Base-by-base conservation (phyloP, 176 grass and related monocot genomes). In the Tillandsia fasciculata region DNA sequence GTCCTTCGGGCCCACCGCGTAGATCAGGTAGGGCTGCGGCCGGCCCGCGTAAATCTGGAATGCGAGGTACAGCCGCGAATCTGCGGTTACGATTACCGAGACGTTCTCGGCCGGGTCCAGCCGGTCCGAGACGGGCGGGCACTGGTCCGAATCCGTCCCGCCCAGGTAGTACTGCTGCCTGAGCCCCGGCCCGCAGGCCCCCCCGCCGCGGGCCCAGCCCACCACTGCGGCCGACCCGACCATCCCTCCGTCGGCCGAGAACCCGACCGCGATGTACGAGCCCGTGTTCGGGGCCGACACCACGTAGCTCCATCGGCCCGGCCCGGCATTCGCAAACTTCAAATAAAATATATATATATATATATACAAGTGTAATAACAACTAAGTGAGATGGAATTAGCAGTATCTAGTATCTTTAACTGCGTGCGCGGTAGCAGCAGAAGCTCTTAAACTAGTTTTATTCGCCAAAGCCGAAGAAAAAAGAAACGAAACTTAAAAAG, bases 201-300 rank as follows among this genome's bases (percentile, higher is more conserved):
- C 28, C 15, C 78, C 48, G 9, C n/a, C n/a, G n/a, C n/a, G n/a
- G n/a, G 77, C 8, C 94, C 94, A 99, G 12, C 84, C 94, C 14
- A 74, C 84, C 50, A 99, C 76, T 8, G 89, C 94, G 66, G 77
- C 93, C 87, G 89, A 93, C 15, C 94, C 94, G 8, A 99, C 84
- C 94, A 99, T 99, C 13, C n/a, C 13, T 0, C 94, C 89, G 26
- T 99, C 71, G 11, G 74, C 77, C 0, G 94, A 99, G 84, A 99
- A 99, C 8, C 94, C 94, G 0, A 99, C 64, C 0, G 94, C 53
- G 27, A 99, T 66, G 80, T 87, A 99, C 22, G 94, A 67, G 9
- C 81, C 66, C 50, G 69, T 79, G 80, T 99, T 70, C 3, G 89
- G 84, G 61, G 89, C 87, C 69, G 94, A 99, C 3, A 99, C 74